Base-by-base conservation (phyloP, 768 basidiomycete species). In the Boletus rubescentipes region DNA sequence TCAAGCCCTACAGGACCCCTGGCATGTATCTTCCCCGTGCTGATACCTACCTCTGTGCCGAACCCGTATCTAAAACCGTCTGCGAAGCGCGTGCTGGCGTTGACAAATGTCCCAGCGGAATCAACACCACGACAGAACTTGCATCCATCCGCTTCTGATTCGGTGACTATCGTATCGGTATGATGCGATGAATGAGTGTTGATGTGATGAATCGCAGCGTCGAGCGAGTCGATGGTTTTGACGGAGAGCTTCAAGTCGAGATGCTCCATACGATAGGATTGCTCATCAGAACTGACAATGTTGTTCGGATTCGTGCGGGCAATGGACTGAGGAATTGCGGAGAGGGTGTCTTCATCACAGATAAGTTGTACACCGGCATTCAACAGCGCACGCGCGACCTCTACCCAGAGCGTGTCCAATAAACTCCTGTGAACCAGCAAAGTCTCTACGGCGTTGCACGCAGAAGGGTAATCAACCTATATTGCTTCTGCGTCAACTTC, bases 1-100 rank as follows among this genome's bases (percentile, higher is more conserved):
- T 98, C 92, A 48, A 98, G 77, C 0, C 96, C 96, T 2, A 98
- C 96, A 0, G 97, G 97, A 4, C 97, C 97, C 38, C 96, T 79
- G 15, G 97, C 95, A 66, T 99, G 97, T 51, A 97, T 96, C 66
- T 91, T 86, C 1, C 96, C 95, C 0, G 97, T 99, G 68, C 89
- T 91, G 64, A 99, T 97, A 9, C 97, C 97, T 0, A 99, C 96
- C 72, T 98, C 97, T 5, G 97, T 95, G 3, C 97, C 97, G 60
- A 97, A 94, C 0, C 97, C 97, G 67, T 93, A 98, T 55, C 96
- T 74, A 73, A 95, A 97, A 12, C 97, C 96, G 70, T 99, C 97
- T 0, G 95, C 88, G 68, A 99, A 98, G 35, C 97, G 82, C 10
- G 97, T 98, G 65, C 89, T 93, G 8, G 95, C 95, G 63, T 99